Evolutionary conservation across 78 protist genomes (phyloP), one percentile per base, ranked within the genome.

Genomic region (Creolimax fragrantissima): DNA sequence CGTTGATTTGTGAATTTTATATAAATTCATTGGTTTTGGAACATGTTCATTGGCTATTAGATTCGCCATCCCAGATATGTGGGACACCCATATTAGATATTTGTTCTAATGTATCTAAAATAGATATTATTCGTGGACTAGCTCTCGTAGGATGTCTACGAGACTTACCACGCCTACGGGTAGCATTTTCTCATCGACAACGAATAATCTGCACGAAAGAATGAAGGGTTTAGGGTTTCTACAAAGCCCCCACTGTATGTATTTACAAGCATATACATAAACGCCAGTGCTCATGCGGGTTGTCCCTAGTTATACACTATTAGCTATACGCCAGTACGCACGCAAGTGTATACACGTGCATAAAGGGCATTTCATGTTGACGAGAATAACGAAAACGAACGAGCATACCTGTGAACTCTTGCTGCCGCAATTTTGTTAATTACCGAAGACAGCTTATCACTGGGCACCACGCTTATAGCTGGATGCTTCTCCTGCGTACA

Each of bases 81-180:
- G 74, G 11, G 39, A 58, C 0, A 17, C 39, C 39, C 74, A 58
- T 24, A 58, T 58, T 58, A 32, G 74, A 58, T 24, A 58, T 24
- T 58, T 24, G 7, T 11, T 58, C 74, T 58, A 58, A 32, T 24
- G 74, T 24, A 58, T 24, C 24, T n/a, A n/a, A n/a, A n/a, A n/a
- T n/a, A n/a, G n/a, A n/a, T n/a, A n/a, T 58, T 17, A 58, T 58
- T 58, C 74, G 74, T 11, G 11, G 74, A 24, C 7, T 32, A 83
- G 86, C 7, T 6, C 86, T 6, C 35, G 86, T 24, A 83, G 86
- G 35, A 83, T 24, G 2, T 83, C 86, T 41, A 83, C 86, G 44
- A 83, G 86, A 83, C 86, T 83, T 41, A 83, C 86, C 86, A 83
- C 86, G 1, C 86, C 86, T 41, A 83, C 86, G 41, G 86, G 86